These are phyloP conservation scores for Geoglossum cookeanum DNA, from an alignment of 2,329 filamentous ascomycete species.

Conservation along the genomic window DNA sequence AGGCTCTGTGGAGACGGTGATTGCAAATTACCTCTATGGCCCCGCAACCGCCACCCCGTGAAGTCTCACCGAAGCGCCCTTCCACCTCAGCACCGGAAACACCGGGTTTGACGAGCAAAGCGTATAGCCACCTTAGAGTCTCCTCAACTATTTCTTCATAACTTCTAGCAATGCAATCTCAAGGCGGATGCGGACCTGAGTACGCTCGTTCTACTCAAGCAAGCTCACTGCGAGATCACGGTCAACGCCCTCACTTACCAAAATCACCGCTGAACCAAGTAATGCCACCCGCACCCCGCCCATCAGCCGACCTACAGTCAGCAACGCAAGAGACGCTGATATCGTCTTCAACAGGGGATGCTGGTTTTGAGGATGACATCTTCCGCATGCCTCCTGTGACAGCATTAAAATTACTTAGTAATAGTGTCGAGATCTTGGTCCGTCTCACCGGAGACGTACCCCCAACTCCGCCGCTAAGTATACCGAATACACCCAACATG, in stretches of 20 bases:
- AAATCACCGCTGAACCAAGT: neutral
- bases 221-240: neutral
- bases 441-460: slow-evolving; percentile 44
- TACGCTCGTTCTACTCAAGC: neutral
- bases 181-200: neutral
- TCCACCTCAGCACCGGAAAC: neutral
- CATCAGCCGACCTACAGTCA: slow-evolving; percentile 1
- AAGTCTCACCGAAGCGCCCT: neutral
- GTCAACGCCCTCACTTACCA: neutral
- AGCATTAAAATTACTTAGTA: slow-evolving; percentile 62
- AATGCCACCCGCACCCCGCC: neutral
- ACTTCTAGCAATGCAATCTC: neutral
- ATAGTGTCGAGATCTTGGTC: slow-evolving; percentile 38
- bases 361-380: slow-evolving; percentile 41
- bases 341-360: slow-evolving; percentile 12
- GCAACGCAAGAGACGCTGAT: neutral
- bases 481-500: slow-evolving; percentile 45
- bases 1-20: neutral
- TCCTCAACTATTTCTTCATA: neutral
- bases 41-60: neutral
- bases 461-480: slow-evolving; percentile 52
- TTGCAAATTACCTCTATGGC: neutral
- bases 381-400: slow-evolving; percentile 52
- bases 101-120: neutral
- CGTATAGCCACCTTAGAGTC: neutral